A percentile compares a stretch with the other conserved stretches of the same genome.
phyloP scores from a whole-genome alignment of 2,329 filamentous ascomycete genomes.

The Xylaria sp. region DNA sequence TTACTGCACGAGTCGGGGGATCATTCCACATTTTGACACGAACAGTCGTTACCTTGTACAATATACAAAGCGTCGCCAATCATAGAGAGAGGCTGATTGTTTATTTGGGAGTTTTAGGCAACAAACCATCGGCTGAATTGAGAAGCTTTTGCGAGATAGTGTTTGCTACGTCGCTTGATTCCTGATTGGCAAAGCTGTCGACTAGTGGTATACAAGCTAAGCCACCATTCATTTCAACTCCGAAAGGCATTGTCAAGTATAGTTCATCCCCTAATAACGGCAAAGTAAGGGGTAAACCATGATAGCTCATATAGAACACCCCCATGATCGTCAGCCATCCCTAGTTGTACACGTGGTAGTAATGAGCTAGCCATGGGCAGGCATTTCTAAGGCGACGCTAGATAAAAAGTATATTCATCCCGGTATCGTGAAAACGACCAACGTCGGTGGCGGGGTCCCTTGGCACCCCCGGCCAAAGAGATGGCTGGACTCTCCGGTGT shows the following conservation, averaged over 20 bases:
- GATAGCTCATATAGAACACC: background rate
- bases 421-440: background rate
- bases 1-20: background rate
- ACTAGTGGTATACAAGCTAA: background rate
- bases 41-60: background rate
- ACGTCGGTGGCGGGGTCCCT: conserved; percentile 3
- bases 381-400: background rate
- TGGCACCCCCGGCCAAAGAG: conserved; percentile 10
- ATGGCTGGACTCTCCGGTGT: background rate
- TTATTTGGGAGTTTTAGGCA: background rate
- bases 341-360: background rate
- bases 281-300: background rate
- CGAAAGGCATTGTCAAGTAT: background rate
- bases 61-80: too few species aligned
- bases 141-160: background rate
- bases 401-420: conserved; percentile 3
- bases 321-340: background rate
- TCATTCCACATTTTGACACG: background rate
- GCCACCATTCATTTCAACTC: background rate
- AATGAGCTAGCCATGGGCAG: background rate
- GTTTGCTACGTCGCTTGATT: background rate
- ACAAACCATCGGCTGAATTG: background rate
- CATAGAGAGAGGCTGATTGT: background rate
- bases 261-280: background rate
- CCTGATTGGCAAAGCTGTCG: background rate